Conservation (phyloP, 1,284 basidiomycete species). For the Tremellales sp. region DNA sequence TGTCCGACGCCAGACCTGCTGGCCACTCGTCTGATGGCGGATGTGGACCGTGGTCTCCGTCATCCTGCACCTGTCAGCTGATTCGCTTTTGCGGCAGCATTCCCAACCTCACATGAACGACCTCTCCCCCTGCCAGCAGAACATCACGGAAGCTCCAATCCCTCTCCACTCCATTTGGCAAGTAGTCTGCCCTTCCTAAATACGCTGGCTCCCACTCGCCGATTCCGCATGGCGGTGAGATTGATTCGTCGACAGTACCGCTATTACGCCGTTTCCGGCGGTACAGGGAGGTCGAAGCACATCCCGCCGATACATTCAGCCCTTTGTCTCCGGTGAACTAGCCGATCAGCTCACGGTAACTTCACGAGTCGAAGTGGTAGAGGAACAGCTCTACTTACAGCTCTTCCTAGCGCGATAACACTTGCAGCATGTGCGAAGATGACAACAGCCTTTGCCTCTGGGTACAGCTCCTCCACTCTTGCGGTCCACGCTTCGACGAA, state of each 20-base stretch:
- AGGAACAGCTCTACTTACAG: slow-evolving; percentile 39
- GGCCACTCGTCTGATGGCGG: slow-evolving; percentile 35
- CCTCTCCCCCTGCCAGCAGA: slow-evolving; percentile 38
- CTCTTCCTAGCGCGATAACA: slow-evolving; percentile 46
- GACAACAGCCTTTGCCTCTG: slow-evolving; percentile 43
- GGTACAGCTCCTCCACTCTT: slow-evolving; percentile 34
- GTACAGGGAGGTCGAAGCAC: slow-evolving; percentile 43
- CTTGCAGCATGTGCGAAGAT: slow-evolving; percentile 54
- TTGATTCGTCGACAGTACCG: background rate
- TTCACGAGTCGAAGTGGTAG: background rate
- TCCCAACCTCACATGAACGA: slow-evolving; percentile 30
- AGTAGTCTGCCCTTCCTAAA: slow-evolving; percentile 42
- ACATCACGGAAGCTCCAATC: slow-evolving; percentile 46
- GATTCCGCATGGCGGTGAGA: slow-evolving; percentile 18
- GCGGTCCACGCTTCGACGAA: slow-evolving; percentile 39
- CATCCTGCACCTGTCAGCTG: slow-evolving; percentile 23
- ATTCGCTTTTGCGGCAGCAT: background rate
- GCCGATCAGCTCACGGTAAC: background rate
- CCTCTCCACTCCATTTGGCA: slow-evolving; percentile 44
- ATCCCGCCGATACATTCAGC: slow-evolving; percentile 41
- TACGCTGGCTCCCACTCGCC: slow-evolving; percentile 41
- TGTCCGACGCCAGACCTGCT: slow-evolving; percentile 39
- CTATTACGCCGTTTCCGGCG: slow-evolving; percentile 15
- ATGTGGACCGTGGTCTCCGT: slow-evolving; percentile 31
- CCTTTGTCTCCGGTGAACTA: slow-evolving; percentile 37